These are phyloP conservation scores for Ilex paraguariensis DNA, from an alignment of 305 asterid genomes.

Conservation along the genomic window DNA sequence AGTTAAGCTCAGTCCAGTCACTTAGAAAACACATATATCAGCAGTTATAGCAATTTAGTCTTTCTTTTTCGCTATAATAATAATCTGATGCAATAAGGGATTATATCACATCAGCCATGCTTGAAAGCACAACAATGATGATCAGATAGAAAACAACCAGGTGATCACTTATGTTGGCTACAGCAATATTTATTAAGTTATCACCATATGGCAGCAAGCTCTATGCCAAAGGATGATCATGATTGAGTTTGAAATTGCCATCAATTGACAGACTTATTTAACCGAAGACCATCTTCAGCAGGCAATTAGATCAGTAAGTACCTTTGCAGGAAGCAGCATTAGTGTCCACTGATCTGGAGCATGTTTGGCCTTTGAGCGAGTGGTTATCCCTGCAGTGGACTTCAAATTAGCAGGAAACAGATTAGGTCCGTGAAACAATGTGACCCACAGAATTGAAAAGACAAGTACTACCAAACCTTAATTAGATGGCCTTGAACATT, in stretches of 20 bases:
- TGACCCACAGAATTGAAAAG: constrained; percentile 1
- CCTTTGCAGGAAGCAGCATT: constrained; percentile 84
- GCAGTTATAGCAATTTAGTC: not conserved
- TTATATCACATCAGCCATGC: no score
- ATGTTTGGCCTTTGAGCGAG: constrained; percentile 86
- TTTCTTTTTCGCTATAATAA: not conserved
- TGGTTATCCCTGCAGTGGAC: constrained; percentile 76
- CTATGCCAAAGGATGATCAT: no score
- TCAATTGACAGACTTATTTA: no score
- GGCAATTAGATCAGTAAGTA: constrained; percentile 12
- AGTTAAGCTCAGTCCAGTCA: not conserved
- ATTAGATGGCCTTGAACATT: constrained; percentile 70
- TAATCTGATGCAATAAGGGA: not conserved
- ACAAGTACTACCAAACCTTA: constrained; percentile 47
- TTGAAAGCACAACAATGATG: no score
- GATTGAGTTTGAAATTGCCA: no score
- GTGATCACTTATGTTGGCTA: no score
- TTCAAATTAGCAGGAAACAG: constrained; percentile 25
- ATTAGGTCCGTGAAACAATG: constrained; percentile 9
- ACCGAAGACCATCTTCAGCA: no score
- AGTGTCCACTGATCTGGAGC: constrained; percentile 83
- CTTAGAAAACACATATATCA: not conserved
- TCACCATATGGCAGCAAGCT: no score
- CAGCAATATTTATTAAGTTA: no score
- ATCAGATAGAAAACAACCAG: no score